A percentile compares a stretch with the other conserved stretches of the same genome.
These are phyloP conservation scores for Trichoderma reesei DNA, from an alignment of 495 filamentous ascomycete genomes.

Conservation along the genomic window DNA sequence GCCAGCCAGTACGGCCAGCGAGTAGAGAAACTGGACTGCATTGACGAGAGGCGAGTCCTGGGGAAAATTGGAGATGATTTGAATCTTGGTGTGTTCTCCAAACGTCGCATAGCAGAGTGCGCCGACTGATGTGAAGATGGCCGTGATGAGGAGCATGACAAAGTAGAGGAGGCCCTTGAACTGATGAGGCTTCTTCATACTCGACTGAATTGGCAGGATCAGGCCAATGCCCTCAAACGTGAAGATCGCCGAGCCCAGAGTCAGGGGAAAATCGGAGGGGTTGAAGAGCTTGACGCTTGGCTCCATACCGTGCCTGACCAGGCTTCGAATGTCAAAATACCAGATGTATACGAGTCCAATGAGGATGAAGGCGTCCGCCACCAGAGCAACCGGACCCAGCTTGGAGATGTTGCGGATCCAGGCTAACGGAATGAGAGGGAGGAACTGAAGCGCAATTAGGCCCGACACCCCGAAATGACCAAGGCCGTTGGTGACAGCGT, in stretches of 20 bases:
- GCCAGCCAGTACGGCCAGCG: constrained; percentile 51
- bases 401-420: constrained; percentile 58
- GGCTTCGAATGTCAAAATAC: constrained; percentile 45
- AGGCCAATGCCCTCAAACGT: constrained; percentile 61
- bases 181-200: constrained; percentile 49
- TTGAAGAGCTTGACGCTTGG: constrained; percentile 50
- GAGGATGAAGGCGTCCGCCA: constrained; percentile 54
- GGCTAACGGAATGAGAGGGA: constrained; percentile 47
- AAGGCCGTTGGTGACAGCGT: constrained; percentile 35
- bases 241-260: constrained; percentile 54
- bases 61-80: constrained; percentile 57
- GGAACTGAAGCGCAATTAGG: constrained; percentile 47
- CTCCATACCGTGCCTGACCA: constrained; percentile 37
- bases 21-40: constrained; percentile 56
- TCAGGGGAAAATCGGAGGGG: constrained; percentile 49
- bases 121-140: constrained; percentile 53
- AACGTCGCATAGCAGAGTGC: constrained; percentile 57
- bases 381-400: constrained; percentile 47
- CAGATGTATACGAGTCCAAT: constrained; percentile 56
- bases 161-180: constrained; percentile 48
- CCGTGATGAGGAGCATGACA: constrained; percentile 54
- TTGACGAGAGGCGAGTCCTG: constrained; percentile 54
- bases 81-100: constrained; percentile 45
- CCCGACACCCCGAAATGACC: constrained; percentile 15
- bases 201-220: constrained; percentile 54